phyloP scores from a whole-genome alignment of 225 moss, liverwort and hornwort species.

The Ulota crispa region DNA sequence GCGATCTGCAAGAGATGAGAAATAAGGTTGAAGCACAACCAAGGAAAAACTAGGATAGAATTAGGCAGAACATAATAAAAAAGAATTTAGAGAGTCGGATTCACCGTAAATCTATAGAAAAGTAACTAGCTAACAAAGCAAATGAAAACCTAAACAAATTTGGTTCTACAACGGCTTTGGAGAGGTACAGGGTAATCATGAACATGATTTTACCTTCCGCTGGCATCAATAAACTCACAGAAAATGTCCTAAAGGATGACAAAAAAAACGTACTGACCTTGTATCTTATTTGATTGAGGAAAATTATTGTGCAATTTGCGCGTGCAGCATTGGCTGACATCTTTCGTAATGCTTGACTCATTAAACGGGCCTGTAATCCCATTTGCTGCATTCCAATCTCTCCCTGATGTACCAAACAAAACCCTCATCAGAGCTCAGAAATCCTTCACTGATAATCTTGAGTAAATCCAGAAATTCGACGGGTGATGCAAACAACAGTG shows the following conservation, averaged over 20 bases:
- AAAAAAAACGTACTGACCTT: constrained; percentile 50
- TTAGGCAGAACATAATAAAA: background rate
- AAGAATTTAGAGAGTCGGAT: background rate
- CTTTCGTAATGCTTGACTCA: constrained; percentile 96
- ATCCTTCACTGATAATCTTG: background rate
- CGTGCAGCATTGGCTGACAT: constrained; percentile 95
- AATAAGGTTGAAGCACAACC: constrained; percentile 2
- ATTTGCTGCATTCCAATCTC: constrained; percentile 99
- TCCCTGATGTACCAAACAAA: constrained; percentile 44
- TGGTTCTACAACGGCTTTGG: background rate
- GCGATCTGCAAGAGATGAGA: constrained; percentile 53
- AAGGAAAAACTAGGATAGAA: background rate
- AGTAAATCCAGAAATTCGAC: background rate
- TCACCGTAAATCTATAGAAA: background rate
- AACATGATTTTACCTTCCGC: background rate
- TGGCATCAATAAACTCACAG: background rate
- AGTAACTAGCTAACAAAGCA: background rate
- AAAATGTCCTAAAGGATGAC: background rate
- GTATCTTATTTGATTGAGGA: constrained; percentile 90
- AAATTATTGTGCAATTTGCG: constrained; percentile 83
- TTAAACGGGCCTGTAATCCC: constrained; percentile 91
- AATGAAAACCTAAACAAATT: constrained; percentile 3
- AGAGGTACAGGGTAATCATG: background rate
- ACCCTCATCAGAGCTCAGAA: background rate
- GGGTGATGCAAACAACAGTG: background rate